Evolutionary conservation across 176 grass and related monocot species (phyloP), one percentile per base, ranked within the genome.

Genomic region (Saccharum spontaneum): DNA sequence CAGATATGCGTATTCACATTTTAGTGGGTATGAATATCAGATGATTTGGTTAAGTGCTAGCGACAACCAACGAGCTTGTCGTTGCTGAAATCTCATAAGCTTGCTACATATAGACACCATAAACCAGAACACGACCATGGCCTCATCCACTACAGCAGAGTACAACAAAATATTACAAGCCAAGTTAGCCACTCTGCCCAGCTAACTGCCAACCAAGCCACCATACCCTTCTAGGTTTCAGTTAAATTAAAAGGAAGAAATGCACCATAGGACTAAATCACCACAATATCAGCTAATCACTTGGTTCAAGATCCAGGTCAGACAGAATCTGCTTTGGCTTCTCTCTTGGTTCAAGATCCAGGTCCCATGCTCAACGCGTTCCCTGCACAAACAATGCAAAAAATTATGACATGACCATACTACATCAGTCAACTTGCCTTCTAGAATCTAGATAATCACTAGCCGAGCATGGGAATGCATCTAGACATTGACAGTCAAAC

Each of bases 401-500:
- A n/a, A 55, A 7, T 8, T 22, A n/a, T 82, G 78, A 83, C 17
- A 44, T 54, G 49, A 15, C 49, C 16, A 54, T 18, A 57, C 7
- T 22, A 57, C 17, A 55, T 55, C 17, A 20, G 54, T n/a, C 54
- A n/a, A n/a, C 54, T 59, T n/a, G 50, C 17, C 50, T 1, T 7
- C 15, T 54, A 54, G 50, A 54, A 6, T 79, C 18, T 15, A 81
- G 26, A 43, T 15, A 59, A 69, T 81, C 8, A 49, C 72, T 1
- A 81, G 14, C 14, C 13, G 34, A 23, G 39, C 43, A 54, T 54
- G 6, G 17, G 17, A 72, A 43, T 31, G 40, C 12, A 38, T 71
- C 8, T 85, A 77, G 22, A 88, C 34, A 81, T 73, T 73, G 79
- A 80, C 17, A 39, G 78, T 82, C 88, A 95, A 95, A 93, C 62